phyloP scores from a whole-genome alignment of 306 rosid species.

The Trifolium pratense region DNA sequence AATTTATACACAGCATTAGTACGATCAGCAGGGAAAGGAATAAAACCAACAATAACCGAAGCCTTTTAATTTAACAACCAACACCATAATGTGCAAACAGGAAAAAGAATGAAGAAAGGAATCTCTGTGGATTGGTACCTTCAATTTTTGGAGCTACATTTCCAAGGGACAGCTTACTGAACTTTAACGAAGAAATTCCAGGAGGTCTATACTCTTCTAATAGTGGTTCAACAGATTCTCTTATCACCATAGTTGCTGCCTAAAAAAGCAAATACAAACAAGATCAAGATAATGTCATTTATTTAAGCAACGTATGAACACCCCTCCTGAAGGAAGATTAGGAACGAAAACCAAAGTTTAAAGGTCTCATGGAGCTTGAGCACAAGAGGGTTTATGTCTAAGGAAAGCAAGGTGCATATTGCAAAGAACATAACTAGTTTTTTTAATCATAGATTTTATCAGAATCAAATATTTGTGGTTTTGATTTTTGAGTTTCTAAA shows the following conservation, averaged over 20 bases:
- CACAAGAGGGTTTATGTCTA: neutral
- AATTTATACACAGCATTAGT: constrained; percentile 16
- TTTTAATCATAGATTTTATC: neutral
- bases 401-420: constrained; percentile 25
- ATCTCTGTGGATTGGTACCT: constrained; percentile 55
- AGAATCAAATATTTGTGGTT: neutral
- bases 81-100: neutral
- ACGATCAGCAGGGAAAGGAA: constrained; percentile 9
- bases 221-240: constrained; percentile 91
- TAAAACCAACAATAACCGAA: neutral
- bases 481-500: constrained; percentile 12
- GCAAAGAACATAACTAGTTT: neutral
- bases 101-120: constrained; percentile 1
- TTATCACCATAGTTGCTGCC: constrained; percentile 87
- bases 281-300: constrained; percentile 33
- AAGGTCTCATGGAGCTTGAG: constrained; percentile 19
- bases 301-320: constrained; percentile 30
- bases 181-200: constrained; percentile 89
- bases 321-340: neutral
- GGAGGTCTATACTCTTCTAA: constrained; percentile 90
- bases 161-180: constrained; percentile 90
- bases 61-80: neutral
- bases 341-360: constrained; percentile 33
- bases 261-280: constrained; percentile 45
- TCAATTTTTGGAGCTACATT: constrained; percentile 91